Conservation (phyloP, 2,329 filamentous ascomycete genomes). For the Sporothrix phasma region DNA sequence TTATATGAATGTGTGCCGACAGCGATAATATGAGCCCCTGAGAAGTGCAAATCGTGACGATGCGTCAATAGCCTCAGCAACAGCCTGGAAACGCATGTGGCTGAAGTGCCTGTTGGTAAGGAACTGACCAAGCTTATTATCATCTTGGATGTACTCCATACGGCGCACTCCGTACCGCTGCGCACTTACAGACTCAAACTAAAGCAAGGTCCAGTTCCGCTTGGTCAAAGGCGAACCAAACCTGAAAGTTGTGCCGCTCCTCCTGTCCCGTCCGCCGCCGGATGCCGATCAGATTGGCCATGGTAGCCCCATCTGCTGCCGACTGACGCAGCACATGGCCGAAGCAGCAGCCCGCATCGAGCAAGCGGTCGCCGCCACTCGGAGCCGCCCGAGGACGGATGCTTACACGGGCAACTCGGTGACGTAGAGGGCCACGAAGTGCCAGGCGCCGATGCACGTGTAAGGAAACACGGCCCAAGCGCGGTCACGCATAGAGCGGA, state of each 20-base stretch:
- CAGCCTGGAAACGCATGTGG: too few species aligned
- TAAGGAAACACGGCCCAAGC: constrained; percentile 30
- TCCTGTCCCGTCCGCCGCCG: not conserved
- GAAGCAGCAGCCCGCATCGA: constrained; percentile 37
- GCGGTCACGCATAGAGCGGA: constrained; percentile 22
- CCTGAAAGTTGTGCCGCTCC: not conserved
- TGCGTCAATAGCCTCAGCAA: too few species aligned
- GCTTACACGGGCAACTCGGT: constrained; percentile 25
- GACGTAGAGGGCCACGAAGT: constrained; percentile 30
- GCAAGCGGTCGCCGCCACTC: constrained; percentile 22
- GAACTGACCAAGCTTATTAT: too few species aligned
- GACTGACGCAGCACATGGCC: constrained; percentile 36
- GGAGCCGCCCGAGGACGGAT: constrained; percentile 23
- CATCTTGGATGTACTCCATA: too few species aligned
- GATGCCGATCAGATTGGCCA: constrained; percentile 27
- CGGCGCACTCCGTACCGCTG: too few species aligned
- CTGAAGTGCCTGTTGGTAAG: too few species aligned
- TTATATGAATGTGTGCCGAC: too few species aligned
- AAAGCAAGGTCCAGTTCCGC: too few species aligned
- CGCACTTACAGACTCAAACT: too few species aligned
- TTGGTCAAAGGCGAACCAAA: constrained; percentile 7
- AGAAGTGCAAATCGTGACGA: too few species aligned
- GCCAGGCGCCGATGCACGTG: constrained; percentile 31
- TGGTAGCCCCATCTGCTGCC: constrained; percentile 29
- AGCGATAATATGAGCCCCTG: too few species aligned